Conservation (phyloP, 1,284 basidiomycete genomes). For the Rhodotorula sp. region DNA sequence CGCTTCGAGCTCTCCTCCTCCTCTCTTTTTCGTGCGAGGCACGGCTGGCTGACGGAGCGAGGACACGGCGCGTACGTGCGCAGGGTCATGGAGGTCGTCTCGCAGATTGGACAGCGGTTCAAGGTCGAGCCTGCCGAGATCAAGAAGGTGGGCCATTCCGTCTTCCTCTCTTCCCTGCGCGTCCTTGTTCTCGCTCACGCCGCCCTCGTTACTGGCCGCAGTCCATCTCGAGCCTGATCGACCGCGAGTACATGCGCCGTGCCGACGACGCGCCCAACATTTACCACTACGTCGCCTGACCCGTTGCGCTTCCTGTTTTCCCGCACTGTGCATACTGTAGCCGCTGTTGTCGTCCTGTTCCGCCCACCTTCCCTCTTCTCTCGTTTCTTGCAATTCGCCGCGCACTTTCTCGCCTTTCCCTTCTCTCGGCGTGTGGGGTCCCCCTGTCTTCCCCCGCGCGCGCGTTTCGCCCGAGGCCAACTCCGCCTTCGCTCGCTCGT, state of each 20-base stretch:
- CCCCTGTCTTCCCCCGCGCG: too few species aligned
- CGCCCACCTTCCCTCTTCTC: not conserved
- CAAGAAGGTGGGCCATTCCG: constrained; percentile 64
- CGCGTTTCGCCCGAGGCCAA: too few species aligned
- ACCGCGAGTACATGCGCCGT: constrained; percentile 79
- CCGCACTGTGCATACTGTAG: not conserved
- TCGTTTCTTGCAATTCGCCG: not conserved
- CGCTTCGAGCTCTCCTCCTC: too few species aligned
- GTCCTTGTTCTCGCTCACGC: not conserved
- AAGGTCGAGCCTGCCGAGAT: constrained; percentile 64
- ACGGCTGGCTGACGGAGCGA: not conserved
- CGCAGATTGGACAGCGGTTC: constrained; percentile 74
- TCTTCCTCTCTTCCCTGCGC: not conserved
- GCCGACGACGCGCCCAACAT: constrained; percentile 69
- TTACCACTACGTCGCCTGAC: constrained; percentile 74
- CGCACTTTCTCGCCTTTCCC: not conserved
- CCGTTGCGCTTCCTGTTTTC: too few species aligned
- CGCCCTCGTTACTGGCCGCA: not conserved
- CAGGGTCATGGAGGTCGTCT: constrained; percentile 57
- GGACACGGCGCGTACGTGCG: too few species aligned
- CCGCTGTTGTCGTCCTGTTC: too few species aligned
- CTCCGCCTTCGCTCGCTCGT: not conserved
- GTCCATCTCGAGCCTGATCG: constrained; percentile 75
- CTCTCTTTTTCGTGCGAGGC: too few species aligned
- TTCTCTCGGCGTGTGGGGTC: too few species aligned